A percentile compares a stretch with the other conserved stretches of the same genome.
These are phyloP conservation scores for Mentha longifolia DNA, from an alignment of 257 asterid species.

Conservation along the genomic window DNA sequence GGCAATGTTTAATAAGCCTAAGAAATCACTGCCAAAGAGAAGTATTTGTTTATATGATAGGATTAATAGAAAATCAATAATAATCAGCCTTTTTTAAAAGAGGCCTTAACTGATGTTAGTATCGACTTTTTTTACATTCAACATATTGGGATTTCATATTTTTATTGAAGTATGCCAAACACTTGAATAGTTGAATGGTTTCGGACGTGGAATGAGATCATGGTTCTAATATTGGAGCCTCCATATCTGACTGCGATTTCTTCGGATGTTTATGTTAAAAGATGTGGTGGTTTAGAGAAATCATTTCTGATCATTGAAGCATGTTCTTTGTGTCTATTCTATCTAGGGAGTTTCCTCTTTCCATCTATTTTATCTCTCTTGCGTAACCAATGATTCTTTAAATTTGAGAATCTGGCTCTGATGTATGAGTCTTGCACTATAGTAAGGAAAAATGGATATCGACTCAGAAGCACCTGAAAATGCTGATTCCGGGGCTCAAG, in stretches of 20 bases:
- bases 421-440: constrained; percentile 9
- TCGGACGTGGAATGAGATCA: not conserved
- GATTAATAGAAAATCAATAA: not conserved
- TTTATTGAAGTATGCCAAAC: not conserved
- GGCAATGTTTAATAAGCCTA: not conserved
- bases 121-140: not conserved
- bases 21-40: not conserved
- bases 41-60: not conserved
- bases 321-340: not conserved
- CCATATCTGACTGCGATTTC: not conserved
- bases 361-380: not conserved
- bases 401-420: constrained; percentile 26
- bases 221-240: not conserved
- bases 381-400: not conserved
- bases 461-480: constrained; percentile 43
- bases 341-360: not conserved
- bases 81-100: not conserved
- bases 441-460: constrained; percentile 44
- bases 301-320: not conserved
- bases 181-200: not conserved
- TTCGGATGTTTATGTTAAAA: not conserved
- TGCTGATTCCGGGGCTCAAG: constrained; percentile 27
- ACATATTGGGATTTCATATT: not conserved
- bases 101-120: not conserved
- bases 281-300: not conserved